Percentiles rank a stretch among this genome's conserved stretches.
phyloP scores from a whole-genome alignment of 371 early-diverging fungal species.

The Mortierella sp. region DNA sequence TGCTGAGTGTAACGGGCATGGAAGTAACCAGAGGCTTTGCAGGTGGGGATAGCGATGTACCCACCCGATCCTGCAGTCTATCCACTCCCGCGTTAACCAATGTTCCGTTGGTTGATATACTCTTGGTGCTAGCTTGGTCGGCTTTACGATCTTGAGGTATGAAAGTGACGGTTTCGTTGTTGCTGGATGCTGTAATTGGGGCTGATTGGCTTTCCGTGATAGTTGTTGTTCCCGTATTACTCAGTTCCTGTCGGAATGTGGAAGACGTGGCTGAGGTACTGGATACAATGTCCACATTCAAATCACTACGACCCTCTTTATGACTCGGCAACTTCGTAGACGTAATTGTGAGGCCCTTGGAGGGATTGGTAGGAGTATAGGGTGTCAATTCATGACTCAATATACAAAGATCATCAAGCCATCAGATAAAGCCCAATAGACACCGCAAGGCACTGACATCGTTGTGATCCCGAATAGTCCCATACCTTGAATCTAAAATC shows the following conservation, averaged over 20 bases:
- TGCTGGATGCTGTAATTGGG: not conserved
- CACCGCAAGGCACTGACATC: not conserved
- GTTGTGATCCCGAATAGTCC: not conserved
- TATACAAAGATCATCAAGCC: not conserved
- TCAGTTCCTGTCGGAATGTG: not conserved
- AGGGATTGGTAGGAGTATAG: not conserved
- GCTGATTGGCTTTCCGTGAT: not conserved
- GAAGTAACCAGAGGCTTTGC: too few species aligned
- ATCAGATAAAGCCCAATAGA: not conserved
- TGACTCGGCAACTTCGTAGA: not conserved
- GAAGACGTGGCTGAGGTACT: too few species aligned
- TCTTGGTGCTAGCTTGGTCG: not conserved
- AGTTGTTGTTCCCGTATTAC: too few species aligned
- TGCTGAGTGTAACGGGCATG: too few species aligned
- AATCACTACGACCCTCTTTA: too few species aligned
- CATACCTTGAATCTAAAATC: constrained; percentile 21
- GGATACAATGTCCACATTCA: too few species aligned
- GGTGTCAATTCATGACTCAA: constrained; percentile 3
- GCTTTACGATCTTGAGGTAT: not conserved
- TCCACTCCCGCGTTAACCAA: too few species aligned
- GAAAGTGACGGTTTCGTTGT: not conserved
- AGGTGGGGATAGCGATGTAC: not conserved
- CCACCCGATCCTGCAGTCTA: not conserved
- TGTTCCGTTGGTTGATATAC: not conserved
- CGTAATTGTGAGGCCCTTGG: constrained; percentile 4